A percentile compares a stretch with the other conserved stretches of the same genome.
phyloP scores from a whole-genome alignment of 257 asterid species.

The Galeopsis tetrahit region DNA sequence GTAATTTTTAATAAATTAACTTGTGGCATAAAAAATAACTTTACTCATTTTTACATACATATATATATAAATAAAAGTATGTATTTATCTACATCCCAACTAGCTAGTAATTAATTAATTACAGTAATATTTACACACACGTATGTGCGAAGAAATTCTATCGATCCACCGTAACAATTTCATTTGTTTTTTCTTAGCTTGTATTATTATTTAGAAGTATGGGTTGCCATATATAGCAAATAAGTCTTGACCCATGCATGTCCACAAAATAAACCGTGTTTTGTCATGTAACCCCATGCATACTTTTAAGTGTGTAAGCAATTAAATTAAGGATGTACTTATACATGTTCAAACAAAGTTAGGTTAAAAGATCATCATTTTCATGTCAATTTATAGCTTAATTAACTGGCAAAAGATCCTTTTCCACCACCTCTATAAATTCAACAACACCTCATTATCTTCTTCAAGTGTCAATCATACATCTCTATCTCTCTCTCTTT shows the following conservation, averaged over 20 bases:
- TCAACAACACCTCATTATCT: slow-evolving; percentile 52
- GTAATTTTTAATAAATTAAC: no score
- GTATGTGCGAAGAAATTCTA: background rate
- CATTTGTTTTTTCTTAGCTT: no score
- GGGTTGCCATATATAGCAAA: slow-evolving; percentile 17
- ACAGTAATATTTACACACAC: background rate
- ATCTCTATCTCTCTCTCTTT: background rate
- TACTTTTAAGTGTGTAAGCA: slow-evolving; percentile 21
- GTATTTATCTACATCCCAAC: no score
- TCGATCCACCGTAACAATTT: no score
- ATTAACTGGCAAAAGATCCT: slow-evolving; percentile 34
- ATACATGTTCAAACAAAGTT: slow-evolving; percentile 47
- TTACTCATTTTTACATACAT: no score
- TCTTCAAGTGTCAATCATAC: slow-evolving; percentile 42
- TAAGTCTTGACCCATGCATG: slow-evolving; percentile 20
- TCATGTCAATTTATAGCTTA: slow-evolving; percentile 42
- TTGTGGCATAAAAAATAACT: no score
- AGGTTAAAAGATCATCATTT: slow-evolving; percentile 56
- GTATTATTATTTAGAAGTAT: background rate
- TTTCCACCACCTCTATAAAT: slow-evolving; percentile 65
- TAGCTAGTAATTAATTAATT: no score
- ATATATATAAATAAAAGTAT: no score
- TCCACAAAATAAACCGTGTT: slow-evolving; percentile 24
- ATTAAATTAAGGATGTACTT: slow-evolving; percentile 27
- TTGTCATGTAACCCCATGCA: slow-evolving; percentile 28